Conservation (phyloP, 768 basidiomycete genomes). For the Psilocybe cubensis region DNA sequence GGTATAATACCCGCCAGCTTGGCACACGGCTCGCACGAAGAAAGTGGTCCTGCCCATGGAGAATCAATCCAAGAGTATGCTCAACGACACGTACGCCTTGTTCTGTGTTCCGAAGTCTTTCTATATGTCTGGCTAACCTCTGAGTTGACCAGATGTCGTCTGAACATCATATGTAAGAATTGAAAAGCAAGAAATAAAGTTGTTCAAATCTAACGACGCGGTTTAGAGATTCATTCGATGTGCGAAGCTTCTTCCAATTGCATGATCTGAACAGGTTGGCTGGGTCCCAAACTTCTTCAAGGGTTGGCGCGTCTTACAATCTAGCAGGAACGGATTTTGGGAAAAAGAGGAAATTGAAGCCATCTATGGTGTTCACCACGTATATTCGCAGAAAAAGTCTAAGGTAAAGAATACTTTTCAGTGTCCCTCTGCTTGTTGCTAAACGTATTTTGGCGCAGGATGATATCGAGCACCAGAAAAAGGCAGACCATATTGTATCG, state of each 20-base stretch:
- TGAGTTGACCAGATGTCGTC: constrained; percentile 69
- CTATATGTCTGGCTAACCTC: constrained; percentile 10
- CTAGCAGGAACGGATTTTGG: constrained; percentile 75
- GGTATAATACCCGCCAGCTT: constrained; percentile 32
- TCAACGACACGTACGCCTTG: constrained; percentile 79
- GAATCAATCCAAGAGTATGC: constrained; percentile 86
- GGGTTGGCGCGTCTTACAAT: constrained; percentile 1
- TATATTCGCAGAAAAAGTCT: constrained; percentile 83
- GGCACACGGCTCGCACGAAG: constrained; percentile 66
- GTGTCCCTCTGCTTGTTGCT: neutral
- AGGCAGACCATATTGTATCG: constrained; percentile 78
- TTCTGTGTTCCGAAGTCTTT: neutral
- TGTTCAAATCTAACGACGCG: constrained; percentile 1
- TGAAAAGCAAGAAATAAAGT: neutral
- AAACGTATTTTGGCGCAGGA: constrained; percentile 45
- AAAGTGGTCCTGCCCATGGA: constrained; percentile 48
- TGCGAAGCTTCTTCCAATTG: constrained; percentile 90
- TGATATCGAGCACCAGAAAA: constrained; percentile 77
- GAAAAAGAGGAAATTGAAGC: constrained; percentile 90
- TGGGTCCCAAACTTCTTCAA: neutral
- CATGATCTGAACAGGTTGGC: constrained; percentile 88
- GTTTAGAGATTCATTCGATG: constrained; percentile 77
- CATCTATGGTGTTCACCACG: constrained; percentile 94
- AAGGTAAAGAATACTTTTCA: constrained; percentile 43
- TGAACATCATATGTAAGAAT: constrained; percentile 81